Evolutionary conservation across 768 basidiomycete genomes (phyloP), one percentile per base, ranked within the genome.

Genomic region (Mycena capillaripes): DNA sequence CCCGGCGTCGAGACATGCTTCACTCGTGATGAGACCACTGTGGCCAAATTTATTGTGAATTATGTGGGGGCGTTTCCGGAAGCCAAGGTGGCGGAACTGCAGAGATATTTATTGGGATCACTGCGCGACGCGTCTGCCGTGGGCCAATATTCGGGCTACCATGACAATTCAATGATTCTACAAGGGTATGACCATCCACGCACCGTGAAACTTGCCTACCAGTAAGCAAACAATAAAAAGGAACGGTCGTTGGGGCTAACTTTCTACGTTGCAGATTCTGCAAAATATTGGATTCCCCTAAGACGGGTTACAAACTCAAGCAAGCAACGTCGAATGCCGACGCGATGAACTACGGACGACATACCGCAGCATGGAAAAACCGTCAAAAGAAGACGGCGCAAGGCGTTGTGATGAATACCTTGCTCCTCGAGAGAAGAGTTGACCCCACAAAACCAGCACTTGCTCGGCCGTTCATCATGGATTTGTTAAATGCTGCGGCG

Each of bases 271-370:
- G 38, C 38, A 87, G 87, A 73, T 88, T 87, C 68, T 85, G 87
- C 70, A 86, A 85, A 48, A 82, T 89, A 14, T 85, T 93, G 1
- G 92, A 93, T 74, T 87, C 89, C 1, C 75, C 86, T 10, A 93
- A 93, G 74, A 90, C 89, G 10, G 92, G 92, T 0, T 82, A 87
- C 60, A 82, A 80, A 0, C 83, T 92, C 44, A 76, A 76, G 8
- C 78, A 76, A 0, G 75, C 81, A 0, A 76, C 83, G 19, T 78
- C 83, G n/a, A 68, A 66, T 17, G 66, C 66, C 0, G 86, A 89
- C 61, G 14, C 44, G 23, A 76, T 27, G 76, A 79, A 14, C 0
- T 77, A 78, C 61, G n/a, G 68, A 16, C 69, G 74, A 36, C 55
- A 62, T 16, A 60, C 32, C 29, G 76, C 79, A 5, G 65, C 67